Evolutionary conservation across 495 filamentous ascomycete genomes (phyloP).

Genomic region (Penicillium silybi): DNA sequence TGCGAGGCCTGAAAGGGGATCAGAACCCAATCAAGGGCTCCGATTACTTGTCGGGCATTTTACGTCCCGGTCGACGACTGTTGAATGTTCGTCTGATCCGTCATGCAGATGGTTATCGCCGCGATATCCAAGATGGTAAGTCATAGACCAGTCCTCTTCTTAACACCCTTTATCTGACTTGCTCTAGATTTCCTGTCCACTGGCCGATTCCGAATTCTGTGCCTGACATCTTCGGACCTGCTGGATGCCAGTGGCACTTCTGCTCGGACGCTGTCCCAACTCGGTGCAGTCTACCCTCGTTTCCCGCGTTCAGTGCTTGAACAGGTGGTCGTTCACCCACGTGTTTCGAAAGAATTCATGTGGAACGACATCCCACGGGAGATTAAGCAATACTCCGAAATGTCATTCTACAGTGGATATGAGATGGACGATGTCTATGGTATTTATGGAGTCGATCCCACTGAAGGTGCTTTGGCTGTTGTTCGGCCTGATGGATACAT

Average conservation of each 20-base stretch:
- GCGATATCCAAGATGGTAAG: constrained; percentile 48
- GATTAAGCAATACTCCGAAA: constrained; percentile 54
- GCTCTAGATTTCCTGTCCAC: constrained; percentile 37
- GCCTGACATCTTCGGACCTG: constrained; percentile 36
- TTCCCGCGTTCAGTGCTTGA: constrained; percentile 50
- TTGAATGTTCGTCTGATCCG: constrained; percentile 36
- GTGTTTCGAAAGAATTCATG: constrained; percentile 45
- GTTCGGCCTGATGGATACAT: constrained; percentile 66
- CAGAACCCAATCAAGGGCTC: constrained; percentile 34
- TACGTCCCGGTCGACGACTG: constrained; percentile 29
- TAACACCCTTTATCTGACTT: background rate
- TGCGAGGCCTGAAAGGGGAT: constrained; percentile 14
- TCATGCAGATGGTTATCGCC: constrained; percentile 43
- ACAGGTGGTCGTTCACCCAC: constrained; percentile 58
- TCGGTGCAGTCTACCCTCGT: constrained; percentile 40
- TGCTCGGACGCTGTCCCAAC: constrained; percentile 25
- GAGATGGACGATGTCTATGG: constrained; percentile 66
- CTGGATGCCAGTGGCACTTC: constrained; percentile 26
- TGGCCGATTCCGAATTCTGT: constrained; percentile 46
- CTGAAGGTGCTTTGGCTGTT: constrained; percentile 58
- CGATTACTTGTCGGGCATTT: constrained; percentile 42
- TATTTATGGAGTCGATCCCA: constrained; percentile 57
- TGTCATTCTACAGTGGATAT: constrained; percentile 60
- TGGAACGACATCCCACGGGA: constrained; percentile 56
- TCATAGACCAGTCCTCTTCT: background rate